These are phyloP conservation scores for Mycena rebaudengoi DNA, from an alignment of 768 basidiomycete species.

Conservation along the genomic window DNA sequence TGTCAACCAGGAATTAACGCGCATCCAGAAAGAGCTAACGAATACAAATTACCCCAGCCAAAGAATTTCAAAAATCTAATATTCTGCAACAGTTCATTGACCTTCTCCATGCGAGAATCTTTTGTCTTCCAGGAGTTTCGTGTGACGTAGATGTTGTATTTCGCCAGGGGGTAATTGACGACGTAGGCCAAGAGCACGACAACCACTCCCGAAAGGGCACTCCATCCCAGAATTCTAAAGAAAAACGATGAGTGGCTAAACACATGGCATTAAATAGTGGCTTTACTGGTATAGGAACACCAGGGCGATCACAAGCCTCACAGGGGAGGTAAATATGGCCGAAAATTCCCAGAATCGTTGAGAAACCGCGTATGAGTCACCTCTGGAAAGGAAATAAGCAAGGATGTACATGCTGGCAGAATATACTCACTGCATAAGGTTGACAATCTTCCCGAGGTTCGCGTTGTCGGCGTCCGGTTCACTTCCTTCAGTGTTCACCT, in stretches of 20 bases:
- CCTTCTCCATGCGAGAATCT: constrained; percentile 73
- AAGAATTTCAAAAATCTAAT: constrained; percentile 80
- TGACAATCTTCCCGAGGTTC: constrained; percentile 76
- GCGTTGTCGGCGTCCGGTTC: constrained; percentile 52
- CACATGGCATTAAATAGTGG: not conserved
- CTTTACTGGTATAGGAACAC: constrained; percentile 75
- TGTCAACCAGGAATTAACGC: constrained; percentile 32
- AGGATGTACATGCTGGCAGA: not conserved
- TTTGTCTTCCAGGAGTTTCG: constrained; percentile 67
- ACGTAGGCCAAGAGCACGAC: constrained; percentile 69
- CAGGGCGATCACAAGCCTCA: constrained; percentile 71
- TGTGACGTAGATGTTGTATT: constrained; percentile 72
- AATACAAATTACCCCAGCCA: constrained; percentile 67
- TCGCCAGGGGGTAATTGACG: constrained; percentile 74
- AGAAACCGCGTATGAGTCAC: constrained; percentile 74
- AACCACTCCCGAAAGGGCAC: constrained; percentile 73
- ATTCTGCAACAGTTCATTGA: constrained; percentile 82
- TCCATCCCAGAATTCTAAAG: constrained; percentile 78
- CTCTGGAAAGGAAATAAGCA: constrained; percentile 47
- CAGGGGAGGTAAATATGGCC: constrained; percentile 66
- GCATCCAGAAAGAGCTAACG: not conserved
- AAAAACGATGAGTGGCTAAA: not conserved
- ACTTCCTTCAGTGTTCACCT: constrained; percentile 45
- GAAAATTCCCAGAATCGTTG: constrained; percentile 81
- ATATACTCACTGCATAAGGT: constrained; percentile 72